phyloP scores from a whole-genome alignment of 2,329 filamentous ascomycete genomes.

The Neoscytalidium dimidiatum region DNA sequence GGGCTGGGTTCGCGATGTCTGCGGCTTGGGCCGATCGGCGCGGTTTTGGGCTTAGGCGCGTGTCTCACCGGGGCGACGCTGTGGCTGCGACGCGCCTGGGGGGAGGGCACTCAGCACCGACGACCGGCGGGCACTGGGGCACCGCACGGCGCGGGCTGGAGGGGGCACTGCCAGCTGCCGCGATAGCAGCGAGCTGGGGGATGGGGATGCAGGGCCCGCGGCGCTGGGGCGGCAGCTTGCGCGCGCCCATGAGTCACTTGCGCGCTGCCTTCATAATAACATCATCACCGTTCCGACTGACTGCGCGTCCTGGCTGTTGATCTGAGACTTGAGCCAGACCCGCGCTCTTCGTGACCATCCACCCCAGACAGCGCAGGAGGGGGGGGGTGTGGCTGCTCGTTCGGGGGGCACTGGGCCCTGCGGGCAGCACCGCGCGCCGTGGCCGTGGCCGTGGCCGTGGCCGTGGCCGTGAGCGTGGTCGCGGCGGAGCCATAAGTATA shows the following conservation, averaged over 20 bases:
- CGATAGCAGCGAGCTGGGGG: constrained; percentile 7
- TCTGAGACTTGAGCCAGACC: constrained; percentile 18
- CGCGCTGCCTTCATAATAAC: constrained; percentile 15
- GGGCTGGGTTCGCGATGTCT: constrained; percentile 5
- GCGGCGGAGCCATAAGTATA: background rate
- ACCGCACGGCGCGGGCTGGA: background rate
- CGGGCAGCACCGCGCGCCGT: constrained; percentile 12
- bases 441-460: too few relatives aligned
- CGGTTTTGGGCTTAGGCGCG: constrained; percentile 10
- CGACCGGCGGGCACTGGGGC: too few relatives aligned
- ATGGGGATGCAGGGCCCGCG: constrained; percentile 1
- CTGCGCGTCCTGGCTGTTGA: constrained; percentile 14
- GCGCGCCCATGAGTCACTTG: constrained; percentile 16
- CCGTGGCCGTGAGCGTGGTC: too few relatives aligned
- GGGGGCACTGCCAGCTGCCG: background rate
- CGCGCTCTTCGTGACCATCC: constrained; percentile 13
- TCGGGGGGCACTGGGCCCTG: background rate
- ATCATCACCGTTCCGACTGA: constrained; percentile 8
- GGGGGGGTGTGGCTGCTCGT: constrained; percentile 7
- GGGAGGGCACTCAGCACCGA: background rate
- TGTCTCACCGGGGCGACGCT: constrained; percentile 9
- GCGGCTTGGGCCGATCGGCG: constrained; percentile 13
- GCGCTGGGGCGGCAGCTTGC: constrained; percentile 11
- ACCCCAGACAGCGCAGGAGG: constrained; percentile 10
- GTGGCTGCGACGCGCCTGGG: constrained; percentile 10